These are phyloP conservation scores for Ammopiptanthus mongolicus DNA, from an alignment of 306 rosid genomes.

Conservation along the genomic window DNA sequence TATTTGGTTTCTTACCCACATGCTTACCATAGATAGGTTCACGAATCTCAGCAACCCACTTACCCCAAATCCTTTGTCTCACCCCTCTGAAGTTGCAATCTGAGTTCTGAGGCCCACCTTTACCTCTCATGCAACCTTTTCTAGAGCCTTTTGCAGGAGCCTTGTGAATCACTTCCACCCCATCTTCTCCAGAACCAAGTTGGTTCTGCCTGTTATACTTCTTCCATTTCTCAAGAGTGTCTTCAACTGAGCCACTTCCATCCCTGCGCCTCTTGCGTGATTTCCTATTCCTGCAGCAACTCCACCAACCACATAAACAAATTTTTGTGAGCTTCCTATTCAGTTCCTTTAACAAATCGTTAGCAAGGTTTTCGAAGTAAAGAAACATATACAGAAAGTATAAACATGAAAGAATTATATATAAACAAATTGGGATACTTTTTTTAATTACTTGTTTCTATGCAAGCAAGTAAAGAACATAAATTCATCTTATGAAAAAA, in stretches of 20 bases:
- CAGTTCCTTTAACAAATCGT: neutral
- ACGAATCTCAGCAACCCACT: slow-evolving; percentile 90
- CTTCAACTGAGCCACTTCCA: slow-evolving; percentile 42
- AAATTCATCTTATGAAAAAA: neutral
- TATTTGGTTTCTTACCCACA: slow-evolving; percentile 30
- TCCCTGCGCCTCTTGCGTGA: slow-evolving; percentile 44
- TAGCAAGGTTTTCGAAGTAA: neutral
- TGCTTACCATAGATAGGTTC: slow-evolving; percentile 41
- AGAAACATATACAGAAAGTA: neutral
- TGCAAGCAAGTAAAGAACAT: neutral
- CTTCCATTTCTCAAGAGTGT: slow-evolving; percentile 67
- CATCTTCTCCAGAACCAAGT: slow-evolving; percentile 30
- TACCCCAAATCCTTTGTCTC: slow-evolving; percentile 92
- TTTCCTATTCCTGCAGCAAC: slow-evolving; percentile 40
- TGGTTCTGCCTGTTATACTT: slow-evolving; percentile 31
- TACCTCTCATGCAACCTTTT: slow-evolving; percentile 88
- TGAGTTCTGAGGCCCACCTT: slow-evolving; percentile 94
- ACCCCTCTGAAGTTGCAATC: slow-evolving; percentile 72
- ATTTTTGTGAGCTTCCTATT: neutral
- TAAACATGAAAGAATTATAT: neutral
- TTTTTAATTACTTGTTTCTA: too few species aligned
- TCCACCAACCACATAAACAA: neutral
- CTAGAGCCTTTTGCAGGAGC: slow-evolving; percentile 68
- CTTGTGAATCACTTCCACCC: slow-evolving; percentile 20
- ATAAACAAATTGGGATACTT: too few species aligned